phyloP scores from a whole-genome alignment of 2,329 filamentous ascomycete genomes.

The Sporothrix mexicana region DNA sequence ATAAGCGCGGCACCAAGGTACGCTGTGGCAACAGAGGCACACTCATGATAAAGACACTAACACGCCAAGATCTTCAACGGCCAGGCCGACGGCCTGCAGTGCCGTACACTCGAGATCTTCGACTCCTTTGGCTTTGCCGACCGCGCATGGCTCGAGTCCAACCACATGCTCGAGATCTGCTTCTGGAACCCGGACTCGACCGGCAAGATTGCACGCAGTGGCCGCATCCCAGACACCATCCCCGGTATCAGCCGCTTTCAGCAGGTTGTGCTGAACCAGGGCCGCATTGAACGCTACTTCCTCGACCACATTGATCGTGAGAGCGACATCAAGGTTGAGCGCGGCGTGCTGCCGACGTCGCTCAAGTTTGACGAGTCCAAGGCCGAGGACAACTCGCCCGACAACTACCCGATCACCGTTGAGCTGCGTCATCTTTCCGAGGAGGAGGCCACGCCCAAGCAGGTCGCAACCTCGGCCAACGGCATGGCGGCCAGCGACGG shows the following conservation, averaged over 20 bases:
- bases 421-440: constrained; percentile 62
- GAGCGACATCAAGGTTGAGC: constrained; percentile 59
- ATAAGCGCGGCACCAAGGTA: constrained; percentile 48
- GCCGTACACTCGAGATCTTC: constrained; percentile 72
- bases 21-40: constrained; percentile 19
- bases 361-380: constrained; percentile 60
- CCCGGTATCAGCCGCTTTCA: constrained; percentile 67
- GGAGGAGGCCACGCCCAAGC: constrained; percentile 59
- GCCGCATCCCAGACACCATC: constrained; percentile 67
- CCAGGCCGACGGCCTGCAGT: constrained; percentile 59
- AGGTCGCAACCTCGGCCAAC: constrained; percentile 41
- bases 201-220: constrained; percentile 62
- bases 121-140: constrained; percentile 72
- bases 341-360: constrained; percentile 62
- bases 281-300: constrained; percentile 71
- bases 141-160: constrained; percentile 67
- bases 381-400: constrained; percentile 51
- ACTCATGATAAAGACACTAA: background rate
- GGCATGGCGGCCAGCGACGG: constrained; percentile 56
- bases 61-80: constrained; percentile 47
- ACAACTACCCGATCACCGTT: constrained; percentile 66
- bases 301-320: constrained; percentile 64
- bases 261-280: constrained; percentile 73
- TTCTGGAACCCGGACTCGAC: constrained; percentile 65
- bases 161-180: constrained; percentile 70